These are phyloP conservation scores for Amanita pallidorosea DNA, from an alignment of 768 basidiomycete species.

Conservation along the genomic window DNA sequence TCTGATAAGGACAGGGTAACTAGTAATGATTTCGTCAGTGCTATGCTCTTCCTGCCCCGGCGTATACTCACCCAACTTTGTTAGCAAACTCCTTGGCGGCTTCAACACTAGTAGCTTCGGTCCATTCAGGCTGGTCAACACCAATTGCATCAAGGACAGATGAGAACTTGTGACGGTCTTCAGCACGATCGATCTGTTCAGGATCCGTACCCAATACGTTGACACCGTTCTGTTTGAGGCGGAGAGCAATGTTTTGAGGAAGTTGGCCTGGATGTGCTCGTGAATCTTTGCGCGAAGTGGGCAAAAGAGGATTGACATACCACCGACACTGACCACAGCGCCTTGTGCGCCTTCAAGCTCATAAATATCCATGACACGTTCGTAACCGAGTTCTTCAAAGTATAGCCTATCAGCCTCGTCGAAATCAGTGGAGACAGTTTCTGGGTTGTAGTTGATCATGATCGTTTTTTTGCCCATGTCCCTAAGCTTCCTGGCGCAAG, in stretches of 20 bases:
- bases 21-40: slow-evolving; percentile 13
- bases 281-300: neutral
- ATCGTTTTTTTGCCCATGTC: slow-evolving; percentile 91
- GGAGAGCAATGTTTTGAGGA: slow-evolving; percentile 96
- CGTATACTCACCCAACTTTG: slow-evolving; percentile 57
- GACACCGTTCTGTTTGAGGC: slow-evolving; percentile 83
- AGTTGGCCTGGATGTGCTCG: slow-evolving; percentile 64
- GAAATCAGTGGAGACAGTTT: slow-evolving; percentile 98
- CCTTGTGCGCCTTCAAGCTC: slow-evolving; percentile 90
- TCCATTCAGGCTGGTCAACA: slow-evolving; percentile 96
- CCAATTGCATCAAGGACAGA: slow-evolving; percentile 89
- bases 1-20: slow-evolving; percentile 95
- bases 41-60: neutral
- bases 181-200: slow-evolving; percentile 88
- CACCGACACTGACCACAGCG: slow-evolving; percentile 94
- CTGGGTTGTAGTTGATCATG: slow-evolving; percentile 99
- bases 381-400: slow-evolving; percentile 96
- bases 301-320: slow-evolving; percentile 31
- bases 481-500: slow-evolving; percentile 86
- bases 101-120: slow-evolving; percentile 78
- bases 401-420: slow-evolving; percentile 99
- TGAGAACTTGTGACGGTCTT: slow-evolving; percentile 99
- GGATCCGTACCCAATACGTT: slow-evolving; percentile 96
- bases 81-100: slow-evolving; percentile 88
- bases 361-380: slow-evolving; percentile 99